Evolutionary conservation across 2,329 filamentous ascomycete species (phyloP), one percentile per base, ranked within the genome.

Genomic region (Diaporthe sp.): DNA sequence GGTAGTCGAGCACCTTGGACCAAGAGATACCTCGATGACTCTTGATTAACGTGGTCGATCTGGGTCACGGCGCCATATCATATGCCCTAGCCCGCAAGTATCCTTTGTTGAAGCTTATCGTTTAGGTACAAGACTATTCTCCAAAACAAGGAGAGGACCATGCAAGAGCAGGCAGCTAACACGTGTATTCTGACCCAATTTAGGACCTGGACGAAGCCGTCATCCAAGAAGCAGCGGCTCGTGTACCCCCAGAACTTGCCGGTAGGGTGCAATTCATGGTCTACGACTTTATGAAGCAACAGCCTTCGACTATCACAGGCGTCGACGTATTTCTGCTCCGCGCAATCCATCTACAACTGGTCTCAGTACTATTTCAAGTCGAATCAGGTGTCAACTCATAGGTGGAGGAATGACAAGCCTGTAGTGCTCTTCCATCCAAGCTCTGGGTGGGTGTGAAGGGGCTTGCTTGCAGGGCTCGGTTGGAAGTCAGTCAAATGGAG

Each of bases 91-190:
- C 47, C 9, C 47, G 47, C 47, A 51, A 51, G 47, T 51, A 51
- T 15, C 47, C 47, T 51, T 51, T n/a, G n/a, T 51, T 51, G 9
- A 51, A 51, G n/a, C n/a, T 51, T 2, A 3, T 51, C n/a, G 47
- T 51, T 2, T n/a, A 51, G 47, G 47, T 51, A 27, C 15, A n/a
- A 27, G n/a, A 51, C n/a, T 7, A 51, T 51, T n/a, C 8, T 51
- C 19, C 25, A 2, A 13, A 12, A 10, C 6, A 1, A 6, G 13
- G 1, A 8, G 3, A 5, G 12, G 25, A 0, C 4, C 2, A 27
- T 3, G 13, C 1, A 0, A 8, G n/a, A 13, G 6, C 7, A 15
- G 2, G 13, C 12, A 17, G 13, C 51, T 17, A 5, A 53, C 25
- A 1, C 2, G 5, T 53, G 1, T 2, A 32, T 27, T 1, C 15